Evolutionary conservation across 148 eudicot species (phyloP).

Genomic region (Cornus florida): DNA sequence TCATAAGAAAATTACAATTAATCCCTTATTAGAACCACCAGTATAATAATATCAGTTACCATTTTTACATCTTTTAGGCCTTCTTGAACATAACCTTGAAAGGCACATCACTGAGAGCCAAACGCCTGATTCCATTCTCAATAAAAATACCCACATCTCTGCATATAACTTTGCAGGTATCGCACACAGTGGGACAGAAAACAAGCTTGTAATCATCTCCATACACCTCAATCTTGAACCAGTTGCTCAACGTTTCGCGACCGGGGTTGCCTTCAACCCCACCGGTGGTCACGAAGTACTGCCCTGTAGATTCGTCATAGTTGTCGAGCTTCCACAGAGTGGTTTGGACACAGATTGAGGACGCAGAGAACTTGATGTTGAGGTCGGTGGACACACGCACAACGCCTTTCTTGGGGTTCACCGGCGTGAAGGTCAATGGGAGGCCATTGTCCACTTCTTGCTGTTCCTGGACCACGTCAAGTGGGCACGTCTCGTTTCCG

Average conservation of each 20-base stretch:
- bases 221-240: slow-evolving; percentile 53
- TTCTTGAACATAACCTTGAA: slow-evolving; percentile 46
- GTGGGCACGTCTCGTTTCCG: no score
- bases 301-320: slow-evolving; percentile 18
- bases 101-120: slow-evolving; percentile 41
- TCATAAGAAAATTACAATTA: no score
- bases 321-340: slow-evolving; percentile 39
- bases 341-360: slow-evolving; percentile 30
- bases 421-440: no score
- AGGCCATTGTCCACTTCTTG: no score
- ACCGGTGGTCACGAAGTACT: slow-evolving; percentile 26
- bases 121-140: slow-evolving; percentile 38
- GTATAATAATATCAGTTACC: no score
- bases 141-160: slow-evolving; percentile 41
- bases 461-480: no score
- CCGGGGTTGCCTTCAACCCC: slow-evolving; percentile 47
- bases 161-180: slow-evolving; percentile 43
- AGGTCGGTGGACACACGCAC: slow-evolving; percentile 34
- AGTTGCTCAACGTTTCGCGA: slow-evolving; percentile 29
- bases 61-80: slow-evolving; percentile 6
- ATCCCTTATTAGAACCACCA: no score
- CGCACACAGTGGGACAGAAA: slow-evolving; percentile 58
- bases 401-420: background rate
- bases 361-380: slow-evolving; percentile 34
- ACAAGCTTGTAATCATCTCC: slow-evolving; percentile 44